Base-by-base conservation (phyloP, 345 rosid genomes). In the Raphanus sativus region DNA sequence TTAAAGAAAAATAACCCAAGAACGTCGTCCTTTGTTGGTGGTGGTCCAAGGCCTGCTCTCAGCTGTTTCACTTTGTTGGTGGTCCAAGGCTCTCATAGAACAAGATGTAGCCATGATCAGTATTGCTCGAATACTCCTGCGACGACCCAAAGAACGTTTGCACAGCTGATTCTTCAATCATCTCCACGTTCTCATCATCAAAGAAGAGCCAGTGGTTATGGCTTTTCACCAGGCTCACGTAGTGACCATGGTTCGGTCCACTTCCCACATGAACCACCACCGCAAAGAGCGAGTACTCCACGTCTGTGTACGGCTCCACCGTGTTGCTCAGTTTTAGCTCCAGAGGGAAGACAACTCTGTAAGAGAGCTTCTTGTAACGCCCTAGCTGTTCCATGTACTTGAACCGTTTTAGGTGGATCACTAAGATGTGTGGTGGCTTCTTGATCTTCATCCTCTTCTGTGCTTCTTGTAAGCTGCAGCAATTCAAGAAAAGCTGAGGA, bases 371-470 rank as follows among this genome's bases (percentile, higher is more conserved):
- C 89, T 91, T 95, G 88, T 95, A 87, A 4, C 98, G 94, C 1
- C 97, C 96, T 38, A 95, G 81, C 86, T 95, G 98, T 79, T 95
- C 99, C 4, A 95, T 90, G 86, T 95, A 95, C 74, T 95, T 95
- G 83, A 96, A 96, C 71, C 99, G 87, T 81, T 96, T 93, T 15
- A 96, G 86, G 75, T 96, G 99, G 74, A 93, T 95, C 25, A 95
- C 98, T 72, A 95, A 76, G 74, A 93, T 88, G 66, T 95, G 87
- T 66, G 98, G 99, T 8, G 98, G 91, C 82, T 91, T 95, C 90
- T 95, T 95, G 81, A 95, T 95, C 90, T 95, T 95, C 98, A 95
- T 95, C 84, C 98, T 86, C 86, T 95, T 95, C 76, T 91, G 98
- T 10, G 97, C 99, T 87, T 95, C 99, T 84, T 95, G 99, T 86